Evolutionary conservation across 257 asterid genomes (phyloP), one percentile per base, ranked within the genome.

Genomic region (Lycium barbarum): DNA sequence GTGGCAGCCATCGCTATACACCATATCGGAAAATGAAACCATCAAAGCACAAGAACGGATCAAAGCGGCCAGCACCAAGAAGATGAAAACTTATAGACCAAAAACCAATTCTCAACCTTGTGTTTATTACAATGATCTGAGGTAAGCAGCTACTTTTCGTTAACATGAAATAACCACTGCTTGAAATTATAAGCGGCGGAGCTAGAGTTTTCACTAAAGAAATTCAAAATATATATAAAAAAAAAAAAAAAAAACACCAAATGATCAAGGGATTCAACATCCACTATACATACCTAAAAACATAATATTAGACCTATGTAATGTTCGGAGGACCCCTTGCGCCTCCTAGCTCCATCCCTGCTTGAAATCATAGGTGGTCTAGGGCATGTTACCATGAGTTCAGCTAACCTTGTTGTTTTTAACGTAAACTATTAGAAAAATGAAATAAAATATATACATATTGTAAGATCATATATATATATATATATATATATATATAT

Each of bases 1-100:
- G 68, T 83, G 85, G 85, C 85, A 55, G 55, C 85, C 85, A 83
- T 68, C 85, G 2, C 54, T 83, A 1, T 83, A 72, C 85, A 83
- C 85, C 47, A 83, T 83, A 11, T 67, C 66, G 53, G 85, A 83
- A 67, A 67, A 83, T 83, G 67, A 33, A 22, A 14, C 84, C 55
- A 61, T 38, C 61, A 82, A 47, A 63, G 49, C 47, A 82, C 84
- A 82, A 63, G 57, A 61, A 18, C 38, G 55, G 36, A 61, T 80
- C 57, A 80, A 61, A 43, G 63, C 33, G 33, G 33, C 38, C 61
- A 59, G 18, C 62, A 82, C 58, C 33, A 82, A 82, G 47, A 59
- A 47, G 58, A 63, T n/a, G 76, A 82, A 82, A 63, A 22, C 1
- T 22, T 26, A 14, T 63, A 45, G 47, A 82, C n/a, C 62, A 43